phyloP scores from a whole-genome alignment of 139 green algal genomes.

The Yamagishiella unicocca region DNA sequence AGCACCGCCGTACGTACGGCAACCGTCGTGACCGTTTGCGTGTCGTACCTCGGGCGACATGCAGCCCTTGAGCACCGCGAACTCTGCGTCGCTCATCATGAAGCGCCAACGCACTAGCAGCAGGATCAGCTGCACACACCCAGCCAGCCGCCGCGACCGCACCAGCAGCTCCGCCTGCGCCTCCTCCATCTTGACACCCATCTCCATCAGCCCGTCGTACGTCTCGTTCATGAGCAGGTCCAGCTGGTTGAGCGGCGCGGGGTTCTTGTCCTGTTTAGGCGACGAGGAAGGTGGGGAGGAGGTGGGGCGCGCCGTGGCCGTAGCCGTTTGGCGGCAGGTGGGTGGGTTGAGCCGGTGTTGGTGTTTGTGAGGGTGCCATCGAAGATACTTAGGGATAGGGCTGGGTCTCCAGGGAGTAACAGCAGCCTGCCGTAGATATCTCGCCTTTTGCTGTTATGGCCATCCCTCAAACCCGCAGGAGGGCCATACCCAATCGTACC shows the following conservation, averaged over 20 bases:
- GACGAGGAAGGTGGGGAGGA: neutral
- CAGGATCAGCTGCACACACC: slow-evolving; percentile 68
- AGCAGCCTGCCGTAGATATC: too few relatives aligned
- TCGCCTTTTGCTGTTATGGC: too few relatives aligned
- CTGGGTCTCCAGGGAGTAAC: too few relatives aligned
- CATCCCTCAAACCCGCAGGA: too few relatives aligned
- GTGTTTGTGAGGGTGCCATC: too few relatives aligned
- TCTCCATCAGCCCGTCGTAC: slow-evolving; percentile 57
- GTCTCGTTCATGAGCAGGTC: slow-evolving; percentile 77
- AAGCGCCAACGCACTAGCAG: slow-evolving; percentile 63
- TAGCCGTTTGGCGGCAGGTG: neutral
- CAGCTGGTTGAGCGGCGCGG: slow-evolving; percentile 71
- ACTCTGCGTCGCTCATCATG: slow-evolving; percentile 39
- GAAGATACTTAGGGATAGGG: too few relatives aligned
- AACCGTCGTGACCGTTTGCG: neutral
- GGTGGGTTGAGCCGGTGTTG: too few relatives aligned
- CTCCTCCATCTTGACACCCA: slow-evolving; percentile 48
- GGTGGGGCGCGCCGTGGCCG: neutral
- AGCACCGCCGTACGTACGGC: neutral
- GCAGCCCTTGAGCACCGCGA: slow-evolving; percentile 35
- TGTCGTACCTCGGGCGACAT: slow-evolving; percentile 42
- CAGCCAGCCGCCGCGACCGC: slow-evolving; percentile 48
- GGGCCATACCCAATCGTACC: too few relatives aligned
- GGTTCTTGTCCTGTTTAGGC: slow-evolving; percentile 70
- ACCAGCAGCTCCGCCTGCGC: slow-evolving; percentile 49